A percentile compares a stretch with the other conserved stretches of the same genome.
Conservation (phyloP, 1,284 basidiomycete genomes). For the Melampsora larici-populina region DNA sequence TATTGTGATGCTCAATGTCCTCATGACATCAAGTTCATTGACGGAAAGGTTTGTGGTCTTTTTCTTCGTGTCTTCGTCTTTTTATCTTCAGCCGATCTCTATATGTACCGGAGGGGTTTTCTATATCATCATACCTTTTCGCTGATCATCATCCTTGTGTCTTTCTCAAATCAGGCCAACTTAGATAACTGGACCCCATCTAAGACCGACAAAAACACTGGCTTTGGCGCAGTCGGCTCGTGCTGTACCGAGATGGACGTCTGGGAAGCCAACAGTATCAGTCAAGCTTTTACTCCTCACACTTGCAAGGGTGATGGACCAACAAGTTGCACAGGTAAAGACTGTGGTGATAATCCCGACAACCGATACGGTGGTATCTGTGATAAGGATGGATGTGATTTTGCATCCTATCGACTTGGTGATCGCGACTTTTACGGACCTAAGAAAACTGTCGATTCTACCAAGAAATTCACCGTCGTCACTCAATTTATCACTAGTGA, state of each 20-base stretch:
- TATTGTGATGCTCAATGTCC: conserved; percentile 55
- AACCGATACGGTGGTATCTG: not conserved
- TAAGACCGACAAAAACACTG: conserved; percentile 50
- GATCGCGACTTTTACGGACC: conserved; percentile 10
- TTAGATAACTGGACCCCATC: conserved; percentile 49
- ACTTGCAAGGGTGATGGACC: not conserved
- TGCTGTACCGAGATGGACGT: conserved; percentile 58
- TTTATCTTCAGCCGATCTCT: not conserved
- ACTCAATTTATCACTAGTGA: conserved; percentile 33
- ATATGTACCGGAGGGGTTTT: not conserved
- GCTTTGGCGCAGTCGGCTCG: conserved; percentile 58
- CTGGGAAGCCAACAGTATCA: conserved; percentile 50
- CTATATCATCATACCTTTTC: not conserved
- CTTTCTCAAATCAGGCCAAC: conserved; percentile 50
- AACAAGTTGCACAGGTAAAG: not conserved
- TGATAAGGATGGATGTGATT: conserved; percentile 22
- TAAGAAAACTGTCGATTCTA: conserved; percentile 16
- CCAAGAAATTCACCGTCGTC: conserved; percentile 13
- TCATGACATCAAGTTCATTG: conserved; percentile 61
- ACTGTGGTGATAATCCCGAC: not conserved
- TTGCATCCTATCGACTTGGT: conserved; percentile 13
- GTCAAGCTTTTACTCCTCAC: conserved; percentile 25
- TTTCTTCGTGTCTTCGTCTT: not conserved
- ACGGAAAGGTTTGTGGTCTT: conserved; percentile 57
- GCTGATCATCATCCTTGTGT: not conserved